Conservation (phyloP, 495 filamentous ascomycete genomes). For the Glarea lozoyensis region DNA sequence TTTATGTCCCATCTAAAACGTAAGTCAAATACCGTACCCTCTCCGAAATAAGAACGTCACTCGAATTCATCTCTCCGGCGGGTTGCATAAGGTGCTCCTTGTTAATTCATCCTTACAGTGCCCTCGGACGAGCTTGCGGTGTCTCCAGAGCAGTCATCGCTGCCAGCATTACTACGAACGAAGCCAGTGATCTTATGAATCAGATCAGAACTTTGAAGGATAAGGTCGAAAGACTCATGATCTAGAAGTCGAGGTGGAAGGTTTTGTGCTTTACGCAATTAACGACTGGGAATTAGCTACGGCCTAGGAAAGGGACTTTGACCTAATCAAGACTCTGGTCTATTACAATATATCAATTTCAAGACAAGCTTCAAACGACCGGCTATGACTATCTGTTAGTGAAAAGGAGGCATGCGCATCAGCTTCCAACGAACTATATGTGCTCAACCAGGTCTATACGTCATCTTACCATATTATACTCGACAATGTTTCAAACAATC, state of each 20-base stretch:
- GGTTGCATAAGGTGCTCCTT: no score
- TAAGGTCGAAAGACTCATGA: constrained; percentile 94
- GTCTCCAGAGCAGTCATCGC: constrained; percentile 83
- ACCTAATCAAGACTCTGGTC: no score
- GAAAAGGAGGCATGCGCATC: no score
- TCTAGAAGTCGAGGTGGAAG: constrained; percentile 44
- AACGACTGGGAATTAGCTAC: constrained; percentile 2
- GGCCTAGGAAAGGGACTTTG: not conserved
- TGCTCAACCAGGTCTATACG: no score
- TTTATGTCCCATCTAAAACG: constrained; percentile 54
- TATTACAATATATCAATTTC: no score
- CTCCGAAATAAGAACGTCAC: constrained; percentile 20
- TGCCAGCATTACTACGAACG: constrained; percentile 83
- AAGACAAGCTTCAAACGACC: no score
- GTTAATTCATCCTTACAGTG: constrained; percentile 23
- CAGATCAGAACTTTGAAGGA: constrained; percentile 84
- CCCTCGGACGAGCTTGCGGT: constrained; percentile 76
- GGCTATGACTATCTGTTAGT: no score
- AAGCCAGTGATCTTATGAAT: constrained; percentile 74
- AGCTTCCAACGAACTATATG: no score
- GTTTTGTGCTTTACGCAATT: not conserved
- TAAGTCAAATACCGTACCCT: not conserved
- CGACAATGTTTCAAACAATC: no score
- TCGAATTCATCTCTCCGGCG: constrained; percentile 18
- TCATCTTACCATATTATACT: no score